These are phyloP conservation scores for Blastomyces gilchristii DNA, from an alignment of 2,329 filamentous ascomycete species.

Conservation along the genomic window DNA sequence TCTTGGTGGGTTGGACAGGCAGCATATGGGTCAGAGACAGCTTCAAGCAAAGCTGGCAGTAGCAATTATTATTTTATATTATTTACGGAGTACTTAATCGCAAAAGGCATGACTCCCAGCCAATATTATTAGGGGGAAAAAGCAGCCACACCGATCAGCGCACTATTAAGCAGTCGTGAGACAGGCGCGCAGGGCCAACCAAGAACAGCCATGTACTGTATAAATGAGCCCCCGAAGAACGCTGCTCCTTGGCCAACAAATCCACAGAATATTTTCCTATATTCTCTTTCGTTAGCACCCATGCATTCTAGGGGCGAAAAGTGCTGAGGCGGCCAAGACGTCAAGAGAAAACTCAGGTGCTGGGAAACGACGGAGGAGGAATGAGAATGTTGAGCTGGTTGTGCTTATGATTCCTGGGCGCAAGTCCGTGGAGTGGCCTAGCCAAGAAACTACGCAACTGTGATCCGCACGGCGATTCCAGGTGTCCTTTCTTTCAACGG, in stretches of 20 bases:
- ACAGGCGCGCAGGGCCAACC: not conserved
- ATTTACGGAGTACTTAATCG: not conserved
- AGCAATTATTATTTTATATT: not conserved
- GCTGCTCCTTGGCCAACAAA: not conserved
- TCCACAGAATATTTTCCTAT: not conserved
- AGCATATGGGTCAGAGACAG: not conserved
- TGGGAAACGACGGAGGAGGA: not conserved
- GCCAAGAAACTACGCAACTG: not conserved
- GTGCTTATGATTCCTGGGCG: not conserved
- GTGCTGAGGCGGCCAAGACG: not conserved
- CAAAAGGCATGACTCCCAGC: not conserved
- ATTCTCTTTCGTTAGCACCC: not conserved
- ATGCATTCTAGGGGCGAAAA: not conserved
- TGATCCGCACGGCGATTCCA: not conserved
- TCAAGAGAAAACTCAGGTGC: not conserved
- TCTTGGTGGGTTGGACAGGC: not conserved
- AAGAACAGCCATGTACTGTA: not conserved
- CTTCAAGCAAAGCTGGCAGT: not conserved
- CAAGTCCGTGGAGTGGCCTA: not conserved
- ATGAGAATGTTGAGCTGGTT: not conserved
- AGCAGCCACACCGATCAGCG: not conserved
- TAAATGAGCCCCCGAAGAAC: not conserved
- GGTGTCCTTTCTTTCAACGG: not conserved
- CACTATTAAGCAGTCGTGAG: not conserved
- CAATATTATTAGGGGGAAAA: not conserved